Percentiles rank a stretch among this genome's conserved stretches.
These are phyloP conservation scores for Sporopachydermia lactativora DNA, from an alignment of 805 yeast species.

Conservation along the genomic window DNA sequence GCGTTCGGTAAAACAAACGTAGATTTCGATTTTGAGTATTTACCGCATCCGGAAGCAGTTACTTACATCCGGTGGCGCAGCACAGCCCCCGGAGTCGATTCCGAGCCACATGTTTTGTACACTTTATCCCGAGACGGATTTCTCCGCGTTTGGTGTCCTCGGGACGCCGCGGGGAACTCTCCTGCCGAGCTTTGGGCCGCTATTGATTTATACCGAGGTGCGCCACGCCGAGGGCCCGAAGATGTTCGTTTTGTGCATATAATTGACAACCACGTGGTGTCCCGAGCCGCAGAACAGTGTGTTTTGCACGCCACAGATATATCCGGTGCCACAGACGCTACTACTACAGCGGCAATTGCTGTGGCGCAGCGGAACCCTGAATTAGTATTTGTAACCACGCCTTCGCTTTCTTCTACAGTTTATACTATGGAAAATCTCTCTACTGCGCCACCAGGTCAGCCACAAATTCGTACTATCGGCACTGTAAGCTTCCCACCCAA, in stretches of 20 bases:
- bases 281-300: conserved; percentile 13
- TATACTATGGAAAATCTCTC: conserved; percentile 38
- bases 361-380: conserved; percentile 11
- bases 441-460: conserved; percentile 39
- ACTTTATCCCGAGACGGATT: conserved; percentile 46
- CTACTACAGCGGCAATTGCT: conserved; percentile 8
- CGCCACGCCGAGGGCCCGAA: not conserved
- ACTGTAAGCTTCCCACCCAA: not conserved
- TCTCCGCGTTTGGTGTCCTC: conserved; percentile 45
- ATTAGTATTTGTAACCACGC: conserved; percentile 5
- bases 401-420: conserved; percentile 19
- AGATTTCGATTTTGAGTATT: conserved; percentile 51
- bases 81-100: conserved; percentile 20
- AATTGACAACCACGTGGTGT: conserved; percentile 26
- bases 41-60: conserved; percentile 51
- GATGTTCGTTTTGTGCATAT: conserved; percentile 23
- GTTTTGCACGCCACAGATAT: conserved; percentile 2
- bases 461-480: conserved; percentile 26
- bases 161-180: conserved; percentile 42
- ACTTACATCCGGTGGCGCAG: conserved; percentile 45
- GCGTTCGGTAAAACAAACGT: conserved; percentile 51
- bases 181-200: conserved; percentile 45
- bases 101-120: conserved; percentile 40
- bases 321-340: conserved; percentile 4
- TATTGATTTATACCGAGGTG: conserved; percentile 17